Evolutionary conservation across 2,329 filamentous ascomycete genomes (phyloP), one percentile per base, ranked within the genome.

Genomic region (Chalaropsis ovoidea): DNA sequence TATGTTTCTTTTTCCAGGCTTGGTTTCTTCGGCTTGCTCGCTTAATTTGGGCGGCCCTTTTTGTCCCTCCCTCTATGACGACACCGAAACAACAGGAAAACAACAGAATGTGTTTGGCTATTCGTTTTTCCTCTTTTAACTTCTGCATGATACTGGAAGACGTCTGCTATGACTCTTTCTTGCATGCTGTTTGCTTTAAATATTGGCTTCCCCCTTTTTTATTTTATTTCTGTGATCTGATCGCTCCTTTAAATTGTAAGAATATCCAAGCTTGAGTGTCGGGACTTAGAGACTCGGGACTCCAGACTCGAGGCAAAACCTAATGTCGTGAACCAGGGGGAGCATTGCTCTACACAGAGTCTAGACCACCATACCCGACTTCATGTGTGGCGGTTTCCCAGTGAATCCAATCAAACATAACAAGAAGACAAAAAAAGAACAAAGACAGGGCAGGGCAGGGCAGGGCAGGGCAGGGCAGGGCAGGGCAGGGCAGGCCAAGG

Each of bases 21-120:
- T 49, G 45, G n/a, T 49, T 49, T 49, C 19, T 49, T 49, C 45
- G 45, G 45, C 45, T 49, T 49, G 22, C n/a, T 49, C 45, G 45
- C 45, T 49, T 49, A 49, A 22, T 22, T 49, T 49, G 45, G 45
- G 45, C 45, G 7, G 10, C 45, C 45, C 45, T 49, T 17, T 17
- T 49, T 49, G 19, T 31, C 45, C 7, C 45, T 49, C n/a, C 45
- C 45, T 22, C 11, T 10, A 49, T 49, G 45, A 49, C 45, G 45
- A 49, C 45, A 49, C 22, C 19, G 45, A 49, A 22, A 19, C 11
- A 49, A 49, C 22, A 49, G n/a, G 1, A 49, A 49, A 49, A 49
- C 17, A 49, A 49, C 8, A 49, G 22, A 49, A n/a, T 22, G 4
- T 49, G 45, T n/a, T 22, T 19, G 19, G n/a, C 10, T 49, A 10